A percentile compares a stretch with the other conserved stretches of the same genome.
Evolutionary conservation across 805 yeast genomes (phyloP).

Genomic region (Teunomyces panamensis): DNA sequence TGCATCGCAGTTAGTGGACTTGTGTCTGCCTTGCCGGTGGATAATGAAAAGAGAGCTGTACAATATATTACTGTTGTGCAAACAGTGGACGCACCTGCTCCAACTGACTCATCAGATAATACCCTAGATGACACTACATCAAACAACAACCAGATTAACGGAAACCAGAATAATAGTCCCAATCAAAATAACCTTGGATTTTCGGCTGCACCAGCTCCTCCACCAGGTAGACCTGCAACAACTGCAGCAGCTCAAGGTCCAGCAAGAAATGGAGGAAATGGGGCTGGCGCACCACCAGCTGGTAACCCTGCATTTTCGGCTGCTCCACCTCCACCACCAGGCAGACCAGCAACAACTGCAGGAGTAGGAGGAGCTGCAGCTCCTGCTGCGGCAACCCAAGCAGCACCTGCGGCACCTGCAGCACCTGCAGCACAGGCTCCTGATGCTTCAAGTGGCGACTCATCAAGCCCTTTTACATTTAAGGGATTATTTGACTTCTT

Average conservation of each 20-base stretch:
- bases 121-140: background rate
- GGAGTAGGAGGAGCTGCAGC: background rate
- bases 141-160: background rate
- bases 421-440: conserved; percentile 30
- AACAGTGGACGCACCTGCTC: conserved; percentile 4
- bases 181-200: background rate
- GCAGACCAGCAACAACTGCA: conserved; percentile 3
- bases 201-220: conserved; percentile 9
- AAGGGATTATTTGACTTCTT: conserved; percentile 10
- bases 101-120: background rate
- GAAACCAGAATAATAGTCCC: background rate
- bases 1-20: conserved; percentile 6
- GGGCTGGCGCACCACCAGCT: background rate
- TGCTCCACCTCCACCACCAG: background rate
- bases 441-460: conserved; percentile 17
- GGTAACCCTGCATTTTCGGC: background rate
- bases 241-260: conserved; percentile 17
- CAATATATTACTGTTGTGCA: conserved; percentile 6
- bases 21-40: conserved; percentile 8
- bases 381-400: conserved; percentile 2
- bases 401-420: conserved; percentile 24
- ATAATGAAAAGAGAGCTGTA: conserved; percentile 5
- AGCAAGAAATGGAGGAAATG: conserved; percentile 5
- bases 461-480: conserved; percentile 16
- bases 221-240: conserved; percentile 6